phyloP scores from a whole-genome alignment of 2,329 filamentous ascomycete genomes.

The Xylaria sp. region DNA sequence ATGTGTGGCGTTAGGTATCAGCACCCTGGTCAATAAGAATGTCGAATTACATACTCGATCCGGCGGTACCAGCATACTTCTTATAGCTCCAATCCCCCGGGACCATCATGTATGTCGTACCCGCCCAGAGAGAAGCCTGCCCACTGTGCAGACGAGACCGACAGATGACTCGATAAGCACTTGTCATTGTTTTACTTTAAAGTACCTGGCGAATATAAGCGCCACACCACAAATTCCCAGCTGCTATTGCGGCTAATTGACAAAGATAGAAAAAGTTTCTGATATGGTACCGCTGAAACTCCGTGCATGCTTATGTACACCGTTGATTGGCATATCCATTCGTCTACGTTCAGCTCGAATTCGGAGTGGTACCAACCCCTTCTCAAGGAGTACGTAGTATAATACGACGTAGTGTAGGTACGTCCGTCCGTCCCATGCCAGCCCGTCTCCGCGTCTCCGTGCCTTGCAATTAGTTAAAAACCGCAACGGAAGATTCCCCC shows the following conservation, averaged over 20 bases:
- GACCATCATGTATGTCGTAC: conserved; percentile 22
- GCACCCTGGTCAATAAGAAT: conserved; percentile 16
- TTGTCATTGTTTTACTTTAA: conserved; percentile 14
- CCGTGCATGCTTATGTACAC: background rate
- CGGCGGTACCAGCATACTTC: conserved; percentile 17
- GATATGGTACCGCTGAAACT: background rate
- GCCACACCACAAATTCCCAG: background rate
- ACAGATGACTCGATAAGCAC: conserved; percentile 21
- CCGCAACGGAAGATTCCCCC: conserved; percentile 31
- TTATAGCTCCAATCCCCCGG: conserved; percentile 27
- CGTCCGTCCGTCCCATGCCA: background rate
- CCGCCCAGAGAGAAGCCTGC: too few species aligned
- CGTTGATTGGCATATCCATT: background rate
- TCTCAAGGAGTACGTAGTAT: background rate
- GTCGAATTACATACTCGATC: conserved; percentile 21
- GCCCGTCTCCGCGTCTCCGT: conserved; percentile 3
- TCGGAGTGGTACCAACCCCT: background rate
- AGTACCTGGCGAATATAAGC: background rate
- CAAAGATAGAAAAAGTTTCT: background rate
- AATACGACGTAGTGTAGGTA: background rate
- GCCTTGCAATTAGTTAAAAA: conserved; percentile 18
- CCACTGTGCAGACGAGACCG: conserved; percentile 19
- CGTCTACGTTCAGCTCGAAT: background rate
- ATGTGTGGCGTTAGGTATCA: conserved; percentile 14
- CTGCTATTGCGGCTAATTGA: conserved; percentile 3